Base-by-base conservation (phyloP, 2,329 filamentous ascomycete species). In the Phialophora chinensis region DNA sequence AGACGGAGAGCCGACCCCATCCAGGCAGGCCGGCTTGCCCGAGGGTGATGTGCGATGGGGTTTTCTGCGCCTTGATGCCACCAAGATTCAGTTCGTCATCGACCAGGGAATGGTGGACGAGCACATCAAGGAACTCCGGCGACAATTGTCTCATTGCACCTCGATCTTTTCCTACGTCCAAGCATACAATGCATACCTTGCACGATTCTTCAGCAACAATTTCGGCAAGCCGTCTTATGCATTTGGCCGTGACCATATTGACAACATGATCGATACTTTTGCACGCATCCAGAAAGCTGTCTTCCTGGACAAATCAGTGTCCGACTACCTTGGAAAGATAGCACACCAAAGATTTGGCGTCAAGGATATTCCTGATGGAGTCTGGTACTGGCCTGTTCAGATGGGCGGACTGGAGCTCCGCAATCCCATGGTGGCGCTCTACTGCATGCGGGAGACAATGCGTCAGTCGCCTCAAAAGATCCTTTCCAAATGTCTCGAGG, bases 91-190 rank as follows among this genome's bases (percentile, higher is more conserved):
- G 7, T 90, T 89, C 71, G 77, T 85, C 57, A 88, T 90, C 62
- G 85, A 90, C 69, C 83, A 87, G 70, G 67, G 71, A 0, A 81
- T 86, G 76, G 86, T 90, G 0, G 83, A 88, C 67, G 76, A 80
- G 29, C 88, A 90, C 68, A 85, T 88, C 62, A 74, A 79, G 1
- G 87, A 90, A 72, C 81, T 90, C 3, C 80, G 81, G 35, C 81
- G 80, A 3, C 88, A 90, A 70, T 83, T 90, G 4, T 78, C 79
- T 5, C 79, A 82, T 29, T 84, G 83, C 66, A 81, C 82, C 66
- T 87, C 83, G 66, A 77, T 88, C 6, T 85, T 89, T 67, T 78
- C 83, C 29, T 88, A 85, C 81, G 81, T 88, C 3, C 82, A 87
- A 69, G 85, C 85, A 0, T 88, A 86, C 81, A 88, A 88, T 71